Evolutionary conservation across 805 yeast species (phyloP).

Genomic region (Sugiyamaella floridensis): DNA sequence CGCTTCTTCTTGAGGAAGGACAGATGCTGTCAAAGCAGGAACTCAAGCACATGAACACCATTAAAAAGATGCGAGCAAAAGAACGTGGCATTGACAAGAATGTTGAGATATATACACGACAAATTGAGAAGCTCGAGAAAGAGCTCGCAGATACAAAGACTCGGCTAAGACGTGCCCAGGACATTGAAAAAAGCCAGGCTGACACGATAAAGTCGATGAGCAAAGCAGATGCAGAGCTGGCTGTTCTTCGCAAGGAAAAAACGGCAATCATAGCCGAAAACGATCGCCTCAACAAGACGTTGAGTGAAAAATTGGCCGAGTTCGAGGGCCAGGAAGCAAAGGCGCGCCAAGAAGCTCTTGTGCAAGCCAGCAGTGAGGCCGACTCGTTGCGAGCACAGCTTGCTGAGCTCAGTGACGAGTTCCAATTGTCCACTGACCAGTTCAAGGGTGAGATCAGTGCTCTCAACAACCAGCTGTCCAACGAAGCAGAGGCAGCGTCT

Average conservation of each 20-base stretch:
- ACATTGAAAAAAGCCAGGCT: slow-evolving; percentile 16
- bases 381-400: slow-evolving; percentile 27
- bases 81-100: slow-evolving; percentile 35
- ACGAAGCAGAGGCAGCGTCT: slow-evolving; percentile 27
- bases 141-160: slow-evolving; percentile 38
- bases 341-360: slow-evolving; percentile 26
- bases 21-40: slow-evolving; percentile 66
- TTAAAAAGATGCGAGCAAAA: slow-evolving; percentile 52
- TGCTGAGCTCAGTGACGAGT: slow-evolving; percentile 27
- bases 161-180: slow-evolving; percentile 18
- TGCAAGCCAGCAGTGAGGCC: slow-evolving; percentile 23
- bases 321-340: slow-evolving; percentile 25
- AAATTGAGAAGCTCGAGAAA: slow-evolving; percentile 27
- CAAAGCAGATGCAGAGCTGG: slow-evolving; percentile 12
- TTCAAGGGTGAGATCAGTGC: slow-evolving; percentile 10
- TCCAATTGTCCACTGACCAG: slow-evolving; percentile 33
- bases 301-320: slow-evolving; percentile 9
- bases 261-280: slow-evolving; percentile 3
- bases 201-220: slow-evolving; percentile 14
- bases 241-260: slow-evolving; percentile 9
- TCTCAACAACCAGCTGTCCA: slow-evolving; percentile 25
- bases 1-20: slow-evolving; percentile 68
- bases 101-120: slow-evolving; percentile 27
- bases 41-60: slow-evolving; percentile 54
- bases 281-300: not conserved